Base-by-base conservation (phyloP, 495 filamentous ascomycete species). In the Podospora didyma region DNA sequence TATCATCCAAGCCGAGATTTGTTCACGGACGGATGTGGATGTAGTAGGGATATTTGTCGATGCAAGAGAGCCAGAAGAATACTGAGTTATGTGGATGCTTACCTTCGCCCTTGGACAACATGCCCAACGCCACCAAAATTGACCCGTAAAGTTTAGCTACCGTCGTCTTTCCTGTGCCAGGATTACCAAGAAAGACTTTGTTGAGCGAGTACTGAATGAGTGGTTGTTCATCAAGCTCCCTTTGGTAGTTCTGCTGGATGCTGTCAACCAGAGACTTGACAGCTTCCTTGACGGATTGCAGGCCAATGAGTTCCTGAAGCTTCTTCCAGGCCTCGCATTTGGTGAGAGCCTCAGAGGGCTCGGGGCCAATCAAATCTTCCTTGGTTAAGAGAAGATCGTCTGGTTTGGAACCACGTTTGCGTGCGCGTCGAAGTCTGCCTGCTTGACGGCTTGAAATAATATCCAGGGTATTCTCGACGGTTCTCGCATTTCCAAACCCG, bases 161-260 rank as follows among this genome's bases (percentile, higher is more conserved):
- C 0, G 86, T 81, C 0, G 89, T 92, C 62, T 92, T 93, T 0
- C 89, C 88, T 0, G 87, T 91, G 2, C 87, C 88, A 1, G 87
- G 88, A 34, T 74, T 78, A 1, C 88, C 88, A 2, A 88, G 66
- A 49, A 91, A 90, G 17, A 90, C 82, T n/a, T 76, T 72, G 63
- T 92, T 90, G 4, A 93, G 75, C 2, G 75, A 82, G 37, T 80
- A 82, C 46, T 84, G 67, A 3, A 89, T 67, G 3, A 70, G 62
- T 0, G 76, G 70, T 58, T 85, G 63, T 59, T 89, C 86, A 2
- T 75, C 62, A 0, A 89, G 62, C 57, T 90, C 86, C 0, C 86
- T 67, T 7, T 75, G 42, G 62, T 88, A 88, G 62, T 90, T 91
- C 26, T 62, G 67, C 48, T 78, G 67, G 39, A 92, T 77, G 23